Evolutionary conservation across 371 early-diverging fungal species (phyloP), one percentile per base, ranked within the genome.

Genomic region (Syncephalastrum racemosum): DNA sequence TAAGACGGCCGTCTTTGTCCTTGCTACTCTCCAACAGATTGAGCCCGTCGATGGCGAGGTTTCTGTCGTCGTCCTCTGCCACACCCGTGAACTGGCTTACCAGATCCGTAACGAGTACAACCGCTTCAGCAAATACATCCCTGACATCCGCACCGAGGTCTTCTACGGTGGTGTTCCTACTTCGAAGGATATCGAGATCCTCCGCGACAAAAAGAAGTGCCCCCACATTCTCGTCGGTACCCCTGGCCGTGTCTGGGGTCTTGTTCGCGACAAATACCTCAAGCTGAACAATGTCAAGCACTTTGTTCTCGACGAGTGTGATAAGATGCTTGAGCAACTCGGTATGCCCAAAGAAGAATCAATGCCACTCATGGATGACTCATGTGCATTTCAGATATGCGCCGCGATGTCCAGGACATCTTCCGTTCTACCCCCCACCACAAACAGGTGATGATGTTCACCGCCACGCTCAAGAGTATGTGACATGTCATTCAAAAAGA

Each of bases 251-350:
- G 83, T 98, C 46, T 75, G 91, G 54, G 97, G 91, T 31, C 77
- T 99, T 47, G 81, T 97, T 56, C 86, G 89, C 56, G 94, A 93
- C 25, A 89, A 89, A 71, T 60, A 75, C 20, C 77, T 99, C 53
- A 88, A 85, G 59, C 75, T 98, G 50, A 72, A 74, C 42, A 87
- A 83, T 54, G 83, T 98, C 60, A 96, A 94, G 86, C 92, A 92
- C 83, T 96, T 99, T 77, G 94, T 99, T 18, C 80, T 99, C 24
- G 99, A 99, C 71, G 99, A 99, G 81, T 99, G 98, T 75, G 99
- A 99, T 81, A 94, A 97, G 81, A 92, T 97, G 87, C 71, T 98
- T 46, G 96, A 96, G 46, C 79, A 85, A 44, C 71, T 92, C 42
- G 93, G 94, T 94, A 86, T 75, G 87, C 24, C 3, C 14, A 40